These are phyloP conservation scores for Apiotrichum domesticum DNA, from an alignment of 1,284 basidiomycete species.

Conservation along the genomic window DNA sequence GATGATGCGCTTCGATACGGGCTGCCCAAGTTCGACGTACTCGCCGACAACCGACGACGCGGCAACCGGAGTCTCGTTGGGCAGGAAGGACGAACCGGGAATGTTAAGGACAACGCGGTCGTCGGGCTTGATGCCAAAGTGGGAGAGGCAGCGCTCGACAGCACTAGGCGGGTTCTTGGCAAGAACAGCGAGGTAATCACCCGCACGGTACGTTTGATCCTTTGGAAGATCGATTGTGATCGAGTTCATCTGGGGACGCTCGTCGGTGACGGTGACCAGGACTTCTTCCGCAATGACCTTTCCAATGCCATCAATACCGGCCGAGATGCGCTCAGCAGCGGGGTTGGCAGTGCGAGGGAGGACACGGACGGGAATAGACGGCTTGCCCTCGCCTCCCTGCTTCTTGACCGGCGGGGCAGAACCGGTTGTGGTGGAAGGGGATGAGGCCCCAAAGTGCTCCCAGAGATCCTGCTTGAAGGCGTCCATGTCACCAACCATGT, in stretches of 20 bases:
- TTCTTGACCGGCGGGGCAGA: neutral
- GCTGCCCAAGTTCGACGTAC: conserved; percentile 50
- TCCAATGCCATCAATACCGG: neutral
- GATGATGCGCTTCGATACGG: conserved; percentile 22
- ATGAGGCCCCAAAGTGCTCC: conserved; percentile 33
- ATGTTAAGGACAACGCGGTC: conserved; percentile 20
- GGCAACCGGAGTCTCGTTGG: conserved; percentile 46
- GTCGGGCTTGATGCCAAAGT: conserved; percentile 10
- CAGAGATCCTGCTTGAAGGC: conserved; percentile 50
- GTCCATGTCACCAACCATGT: conserved; percentile 53
- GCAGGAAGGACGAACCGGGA: conserved; percentile 32
- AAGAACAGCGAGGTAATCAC: conserved; percentile 53
- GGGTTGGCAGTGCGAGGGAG: conserved; percentile 10
- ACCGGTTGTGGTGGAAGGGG: neutral
- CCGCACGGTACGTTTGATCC: conserved; percentile 48
- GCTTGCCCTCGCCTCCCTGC: neutral
- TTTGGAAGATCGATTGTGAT: conserved; percentile 52
- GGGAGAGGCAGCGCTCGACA: conserved; percentile 6
- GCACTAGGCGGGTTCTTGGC: conserved; percentile 16
- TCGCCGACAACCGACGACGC: conserved; percentile 47
- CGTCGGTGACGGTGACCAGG: conserved; percentile 10
- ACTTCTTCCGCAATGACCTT: conserved; percentile 8
- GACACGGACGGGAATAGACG: neutral
- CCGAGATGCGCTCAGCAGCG: neutral
- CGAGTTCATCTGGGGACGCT: conserved; percentile 24